Evolutionary conservation across 2,329 filamentous ascomycete species (phyloP).

Genomic region (Lasiodiplodia sp.): DNA sequence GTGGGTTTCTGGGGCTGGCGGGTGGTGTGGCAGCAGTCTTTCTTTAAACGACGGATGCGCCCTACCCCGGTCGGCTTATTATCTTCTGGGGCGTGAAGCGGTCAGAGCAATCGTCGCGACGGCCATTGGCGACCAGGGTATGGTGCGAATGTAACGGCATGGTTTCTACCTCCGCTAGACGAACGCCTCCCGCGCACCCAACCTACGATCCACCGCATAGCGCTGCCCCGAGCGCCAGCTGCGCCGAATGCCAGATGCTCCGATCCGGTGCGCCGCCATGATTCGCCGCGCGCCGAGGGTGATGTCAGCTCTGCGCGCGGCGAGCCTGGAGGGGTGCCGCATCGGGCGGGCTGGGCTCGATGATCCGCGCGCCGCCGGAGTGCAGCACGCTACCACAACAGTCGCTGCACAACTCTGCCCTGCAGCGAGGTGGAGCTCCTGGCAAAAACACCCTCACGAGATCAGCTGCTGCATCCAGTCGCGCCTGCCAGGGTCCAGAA

Average conservation of each 20-base stretch:
- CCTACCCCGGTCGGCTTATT: constrained; percentile 25
- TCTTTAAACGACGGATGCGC: constrained; percentile 10
- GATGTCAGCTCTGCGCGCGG: constrained; percentile 10
- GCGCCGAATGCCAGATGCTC: constrained; percentile 15
- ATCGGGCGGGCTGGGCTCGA: constrained; percentile 15
- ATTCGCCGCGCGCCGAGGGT: constrained; percentile 13
- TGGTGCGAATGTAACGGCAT: constrained; percentile 11
- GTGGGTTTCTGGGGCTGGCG: neutral
- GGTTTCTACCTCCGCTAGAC: constrained; percentile 13
- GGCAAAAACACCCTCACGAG: constrained; percentile 13
- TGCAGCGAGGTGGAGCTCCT: constrained; percentile 18
- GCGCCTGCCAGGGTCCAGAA: constrained; percentile 17
- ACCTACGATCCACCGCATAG: constrained; percentile 9
- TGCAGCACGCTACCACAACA: constrained; percentile 1
- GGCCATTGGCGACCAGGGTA: constrained; percentile 20
- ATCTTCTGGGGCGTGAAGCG: constrained; percentile 23
- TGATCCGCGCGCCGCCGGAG: constrained; percentile 18
- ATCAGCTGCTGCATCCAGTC: constrained; percentile 21
- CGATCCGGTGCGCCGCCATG: constrained; percentile 1
- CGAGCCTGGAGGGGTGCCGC: neutral
- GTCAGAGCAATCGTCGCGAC: constrained; percentile 25
- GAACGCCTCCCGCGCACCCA: constrained; percentile 24
- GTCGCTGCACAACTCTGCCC: constrained; percentile 1
- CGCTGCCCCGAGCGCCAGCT: constrained; percentile 19
- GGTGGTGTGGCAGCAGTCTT: constrained; percentile 15